A percentile compares a stretch with the other conserved stretches of the same genome.
These are phyloP conservation scores for Trifolium subterraneum DNA, from an alignment of 306 rosid species.

Conservation along the genomic window DNA sequence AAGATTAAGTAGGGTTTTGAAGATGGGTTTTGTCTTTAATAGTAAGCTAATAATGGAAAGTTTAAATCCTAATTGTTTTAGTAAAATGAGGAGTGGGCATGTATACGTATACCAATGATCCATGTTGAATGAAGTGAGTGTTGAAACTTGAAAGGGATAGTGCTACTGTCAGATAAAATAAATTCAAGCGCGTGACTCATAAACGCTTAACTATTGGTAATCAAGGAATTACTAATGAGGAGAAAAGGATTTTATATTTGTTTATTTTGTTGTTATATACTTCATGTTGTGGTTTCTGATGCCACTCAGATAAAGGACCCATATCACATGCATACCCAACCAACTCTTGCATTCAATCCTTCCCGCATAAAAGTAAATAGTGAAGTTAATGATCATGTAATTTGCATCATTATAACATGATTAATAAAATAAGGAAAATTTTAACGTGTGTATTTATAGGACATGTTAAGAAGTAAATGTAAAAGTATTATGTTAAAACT, in stretches of 20 bases:
- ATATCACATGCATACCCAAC: constrained; percentile 35
- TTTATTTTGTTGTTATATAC: constrained; percentile 33
- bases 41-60: constrained; percentile 39
- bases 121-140: constrained; percentile 37
- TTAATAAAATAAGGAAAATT: no score
- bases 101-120: constrained; percentile 15
- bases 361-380: neutral
- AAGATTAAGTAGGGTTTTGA: constrained; percentile 26
- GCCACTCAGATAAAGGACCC: constrained; percentile 35
- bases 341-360: constrained; percentile 25
- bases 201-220: constrained; percentile 37
- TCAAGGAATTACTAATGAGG: constrained; percentile 41
- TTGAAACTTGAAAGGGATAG: constrained; percentile 51
- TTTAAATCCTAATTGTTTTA: constrained; percentile 36
- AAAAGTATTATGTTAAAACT: no score
- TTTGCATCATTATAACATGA: neutral
- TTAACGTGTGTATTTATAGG: no score
- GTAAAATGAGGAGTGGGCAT: constrained; percentile 40
- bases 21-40: constrained; percentile 41
- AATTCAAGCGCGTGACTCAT: constrained; percentile 24
- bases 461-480: no score
- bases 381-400: neutral
- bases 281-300: constrained; percentile 34
- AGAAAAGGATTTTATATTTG: constrained; percentile 34
- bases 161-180: constrained; percentile 30